phyloP scores from a whole-genome alignment of 2,329 filamentous ascomycete species.

The Apiospora malaysiana region DNA sequence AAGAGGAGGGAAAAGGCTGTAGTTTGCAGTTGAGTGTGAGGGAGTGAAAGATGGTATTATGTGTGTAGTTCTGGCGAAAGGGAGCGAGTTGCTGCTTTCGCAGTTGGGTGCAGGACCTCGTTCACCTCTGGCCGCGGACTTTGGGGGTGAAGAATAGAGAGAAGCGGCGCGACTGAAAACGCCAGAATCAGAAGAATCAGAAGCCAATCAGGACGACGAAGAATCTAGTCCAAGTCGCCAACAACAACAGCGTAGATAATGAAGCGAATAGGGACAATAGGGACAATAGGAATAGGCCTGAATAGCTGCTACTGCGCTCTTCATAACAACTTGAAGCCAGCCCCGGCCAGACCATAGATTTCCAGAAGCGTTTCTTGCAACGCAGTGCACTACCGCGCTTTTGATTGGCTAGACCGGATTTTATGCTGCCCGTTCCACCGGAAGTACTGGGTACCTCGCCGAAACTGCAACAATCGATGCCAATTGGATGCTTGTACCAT shows the following conservation, averaged over 20 bases:
- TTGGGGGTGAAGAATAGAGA: slow-evolving; percentile 1
- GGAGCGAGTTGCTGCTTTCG: slow-evolving; percentile 23
- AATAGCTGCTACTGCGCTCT: slow-evolving; percentile 22
- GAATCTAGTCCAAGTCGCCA: slow-evolving; percentile 21
- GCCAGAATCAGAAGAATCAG: slow-evolving; percentile 20
- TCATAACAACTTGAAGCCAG: slow-evolving; percentile 19
- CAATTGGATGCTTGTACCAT: slow-evolving; percentile 7
- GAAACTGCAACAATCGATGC: slow-evolving; percentile 4
- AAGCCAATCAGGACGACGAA: slow-evolving; percentile 21
- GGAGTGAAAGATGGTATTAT: slow-evolving; percentile 14
- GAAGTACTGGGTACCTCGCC: slow-evolving; percentile 16
- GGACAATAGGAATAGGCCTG: slow-evolving; percentile 31
- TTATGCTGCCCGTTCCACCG: slow-evolving; percentile 19
- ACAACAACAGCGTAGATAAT: neutral
- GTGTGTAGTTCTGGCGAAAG: slow-evolving; percentile 24
- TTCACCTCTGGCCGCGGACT: slow-evolving; percentile 8
- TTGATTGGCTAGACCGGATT: slow-evolving; percentile 16
- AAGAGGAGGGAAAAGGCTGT: slow-evolving; percentile 5
- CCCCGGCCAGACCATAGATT: slow-evolving; percentile 17
- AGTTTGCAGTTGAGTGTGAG: neutral
- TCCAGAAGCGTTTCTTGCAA: slow-evolving; percentile 19
- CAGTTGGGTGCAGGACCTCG: slow-evolving; percentile 20
- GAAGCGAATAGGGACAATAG: slow-evolving; percentile 26
- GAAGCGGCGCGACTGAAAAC: neutral
- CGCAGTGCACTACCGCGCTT: neutral